Base-by-base conservation (phyloP, 768 basidiomycete genomes). In the Panaeolus papilionaceus region DNA sequence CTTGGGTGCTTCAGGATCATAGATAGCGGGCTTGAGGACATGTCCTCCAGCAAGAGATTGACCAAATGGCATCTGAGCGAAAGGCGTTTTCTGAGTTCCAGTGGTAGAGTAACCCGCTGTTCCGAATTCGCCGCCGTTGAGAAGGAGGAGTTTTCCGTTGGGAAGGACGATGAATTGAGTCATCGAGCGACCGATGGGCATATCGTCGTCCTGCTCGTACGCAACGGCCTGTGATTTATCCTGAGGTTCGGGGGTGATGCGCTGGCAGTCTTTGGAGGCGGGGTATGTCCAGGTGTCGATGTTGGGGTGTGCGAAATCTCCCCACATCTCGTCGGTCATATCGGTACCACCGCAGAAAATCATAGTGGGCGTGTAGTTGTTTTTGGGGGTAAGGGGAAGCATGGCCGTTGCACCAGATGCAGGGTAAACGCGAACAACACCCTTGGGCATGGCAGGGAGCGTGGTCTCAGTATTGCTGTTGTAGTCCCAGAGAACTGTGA, bases 291-390 rank as follows among this genome's bases (percentile, higher is more conserved):
- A 93, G 0, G 92, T 93, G 77, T 95, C 87, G 75, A 88, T 87
- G 67, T 82, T 84, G 3, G 94, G 92, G 74, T 79, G 86, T 6
- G 87, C 82, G 74, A 94, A 95, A 77, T 93, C 85, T 51, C 94
- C 94, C 82, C 90, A 97, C 61, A 81, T 82, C 5, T 83, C 81
- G 20, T 88, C 89, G 1, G 88, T 81, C 85, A 97, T 90, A 75
- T 91, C 85, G 9, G 88, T 86, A 38, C 97, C 97, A 64, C 96
- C 96, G 70, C 96, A 99, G 79, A 98, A 96, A 44, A 99, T 72
- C 51, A 98, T 75, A 0, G 94, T 94, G 0, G 92, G 93, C 0
- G 84, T 88, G 76, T 93, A 99, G 74, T 93, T 91, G 81, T 97
- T 98, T 23, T 85, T 91, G 6, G 93, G 92, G 0, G 94, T 97